phyloP scores from a whole-genome alignment of 2,329 filamentous ascomycete genomes.

The Xylariales sp. region DNA sequence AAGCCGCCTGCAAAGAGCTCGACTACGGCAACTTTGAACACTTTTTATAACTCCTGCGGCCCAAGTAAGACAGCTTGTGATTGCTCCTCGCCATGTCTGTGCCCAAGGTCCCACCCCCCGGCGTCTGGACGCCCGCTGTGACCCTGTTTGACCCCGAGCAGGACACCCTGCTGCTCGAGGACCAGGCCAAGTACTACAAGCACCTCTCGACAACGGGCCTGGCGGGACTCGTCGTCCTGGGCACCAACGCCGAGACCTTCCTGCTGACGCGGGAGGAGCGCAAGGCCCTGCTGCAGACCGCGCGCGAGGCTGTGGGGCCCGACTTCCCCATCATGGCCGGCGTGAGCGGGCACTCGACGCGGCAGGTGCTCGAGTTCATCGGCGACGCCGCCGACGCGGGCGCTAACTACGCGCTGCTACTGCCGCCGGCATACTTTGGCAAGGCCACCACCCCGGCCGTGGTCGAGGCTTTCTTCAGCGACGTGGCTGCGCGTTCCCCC shows the following conservation, averaged over 20 bases:
- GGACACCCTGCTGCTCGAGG: slow-evolving; percentile 38
- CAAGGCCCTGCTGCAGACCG: slow-evolving; percentile 49
- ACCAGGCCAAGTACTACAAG: slow-evolving; percentile 44
- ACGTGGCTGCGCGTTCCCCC: slow-evolving; percentile 46
- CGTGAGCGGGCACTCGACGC: slow-evolving; percentile 59
- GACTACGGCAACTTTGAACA: too few species aligned
- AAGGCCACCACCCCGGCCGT: slow-evolving; percentile 55
- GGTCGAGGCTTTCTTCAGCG: slow-evolving; percentile 54
- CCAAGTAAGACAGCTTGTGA: background rate
- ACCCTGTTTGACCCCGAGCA: slow-evolving; percentile 46
- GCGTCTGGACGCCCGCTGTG: slow-evolving; percentile 46
- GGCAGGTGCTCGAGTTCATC: slow-evolving; percentile 57
- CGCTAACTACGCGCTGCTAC: slow-evolving; percentile 56
- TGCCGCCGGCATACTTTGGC: slow-evolving; percentile 62
- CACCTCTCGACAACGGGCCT: slow-evolving; percentile 38
- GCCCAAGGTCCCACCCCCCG: slow-evolving; percentile 25
- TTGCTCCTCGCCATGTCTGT: slow-evolving; percentile 1
- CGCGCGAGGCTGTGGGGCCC: slow-evolving; percentile 47
- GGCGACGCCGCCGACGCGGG: slow-evolving; percentile 55
- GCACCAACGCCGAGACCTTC: slow-evolving; percentile 34
- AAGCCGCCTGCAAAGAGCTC: too few species aligned
- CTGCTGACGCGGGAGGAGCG: slow-evolving; percentile 55
- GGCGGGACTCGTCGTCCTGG: slow-evolving; percentile 26
- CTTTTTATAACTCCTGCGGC: too few species aligned
- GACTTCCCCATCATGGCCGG: slow-evolving; percentile 59